Base-by-base conservation (phyloP, 2,329 filamentous ascomycete species). In the Dichotomopilus funicola region DNA sequence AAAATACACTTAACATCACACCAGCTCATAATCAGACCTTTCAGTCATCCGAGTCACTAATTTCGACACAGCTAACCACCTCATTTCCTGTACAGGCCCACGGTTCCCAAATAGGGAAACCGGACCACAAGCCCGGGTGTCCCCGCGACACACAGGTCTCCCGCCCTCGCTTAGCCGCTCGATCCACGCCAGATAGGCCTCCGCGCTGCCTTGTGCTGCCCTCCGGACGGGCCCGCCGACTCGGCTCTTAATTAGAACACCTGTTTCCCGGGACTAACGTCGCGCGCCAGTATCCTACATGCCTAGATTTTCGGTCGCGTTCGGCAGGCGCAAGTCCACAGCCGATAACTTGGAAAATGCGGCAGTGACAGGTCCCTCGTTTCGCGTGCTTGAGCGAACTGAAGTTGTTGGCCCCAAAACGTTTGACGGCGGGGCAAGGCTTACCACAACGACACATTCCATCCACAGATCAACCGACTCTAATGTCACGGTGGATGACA, bases 301-400 rank as follows among this genome's bases (percentile, higher is more conserved):
- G 81, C 78, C 78, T 80, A 81, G 78, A 72, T 83, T 84, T 70
- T 78, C 79, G 59, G 78, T 78, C 67, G 72, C 76, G 60, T 83
- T 83, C 61, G 75, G 72, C 65, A 75, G 78, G 78, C 80, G 81
- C 75, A 83, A 78, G 73, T 81, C 79, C 60, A 76, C 77, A 74
- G 78, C 76, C 59, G 76, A 80, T 61, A 78, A 77, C 61, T 69
- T 78, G 59, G 77, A 80, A 59, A 75, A 81, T 78, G 77, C 67
- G 40, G 66, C 74, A 63, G 64, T 74, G 69, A 69, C 73, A 59
- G 74, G 76, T 56, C 73, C 78, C 19, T 82, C 80, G 1, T 83
- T 84, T 65, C 77, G 80, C 50, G 81, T 84, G 31, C 70, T 84
- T 38, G 80, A 83, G 57, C 74, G 80, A 59, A 70, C 71, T 48